Evolutionary conservation across 1,284 basidiomycete species (phyloP).

Genomic region (Ceratorhiza oryzae-sativae): DNA sequence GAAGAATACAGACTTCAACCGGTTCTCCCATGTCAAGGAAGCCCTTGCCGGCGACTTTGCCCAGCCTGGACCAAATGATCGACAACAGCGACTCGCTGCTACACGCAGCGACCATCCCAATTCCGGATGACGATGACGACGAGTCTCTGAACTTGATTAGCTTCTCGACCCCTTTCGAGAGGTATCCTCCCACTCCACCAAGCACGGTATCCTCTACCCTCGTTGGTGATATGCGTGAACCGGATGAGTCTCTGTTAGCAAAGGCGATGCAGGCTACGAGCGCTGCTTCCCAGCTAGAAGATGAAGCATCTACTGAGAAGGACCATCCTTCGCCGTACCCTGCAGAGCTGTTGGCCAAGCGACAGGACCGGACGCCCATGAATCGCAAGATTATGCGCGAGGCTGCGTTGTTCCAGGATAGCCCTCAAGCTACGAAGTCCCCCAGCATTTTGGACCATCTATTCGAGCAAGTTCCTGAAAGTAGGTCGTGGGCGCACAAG

Average conservation of each 20-base stretch:
- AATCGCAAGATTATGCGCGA: conserved; percentile 65
- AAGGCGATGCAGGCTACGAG: conserved; percentile 89
- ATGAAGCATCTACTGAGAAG: conserved; percentile 63
- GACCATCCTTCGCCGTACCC: conserved; percentile 49
- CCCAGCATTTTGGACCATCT: conserved; percentile 62
- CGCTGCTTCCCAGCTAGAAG: conserved; percentile 77
- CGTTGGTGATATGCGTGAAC: conserved; percentile 59
- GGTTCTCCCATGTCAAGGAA: conserved; percentile 19
- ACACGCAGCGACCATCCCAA: conserved; percentile 70
- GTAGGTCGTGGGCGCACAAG: conserved; percentile 76
- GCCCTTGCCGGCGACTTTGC: conserved; percentile 7
- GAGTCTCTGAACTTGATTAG: conserved; percentile 68
- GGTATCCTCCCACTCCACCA: conserved; percentile 51
- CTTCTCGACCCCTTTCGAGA: conserved; percentile 71
- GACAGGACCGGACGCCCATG: conserved; percentile 59
- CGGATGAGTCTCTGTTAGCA: conserved; percentile 83
- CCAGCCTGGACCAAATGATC: conserved; percentile 22
- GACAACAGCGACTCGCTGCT: conserved; percentile 67
- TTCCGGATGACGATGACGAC: conserved; percentile 72
- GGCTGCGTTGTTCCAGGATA: conserved; percentile 79
- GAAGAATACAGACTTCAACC: neutral
- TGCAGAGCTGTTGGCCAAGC: conserved; percentile 27
- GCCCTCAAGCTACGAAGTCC: conserved; percentile 64
- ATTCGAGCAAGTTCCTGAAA: conserved; percentile 59
- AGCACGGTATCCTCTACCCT: conserved; percentile 50